A percentile compares a stretch with the other conserved stretches of the same genome.
Evolutionary conservation across 2,329 filamentous ascomycete species (phyloP).

Genomic region (Aureobasidium lini): DNA sequence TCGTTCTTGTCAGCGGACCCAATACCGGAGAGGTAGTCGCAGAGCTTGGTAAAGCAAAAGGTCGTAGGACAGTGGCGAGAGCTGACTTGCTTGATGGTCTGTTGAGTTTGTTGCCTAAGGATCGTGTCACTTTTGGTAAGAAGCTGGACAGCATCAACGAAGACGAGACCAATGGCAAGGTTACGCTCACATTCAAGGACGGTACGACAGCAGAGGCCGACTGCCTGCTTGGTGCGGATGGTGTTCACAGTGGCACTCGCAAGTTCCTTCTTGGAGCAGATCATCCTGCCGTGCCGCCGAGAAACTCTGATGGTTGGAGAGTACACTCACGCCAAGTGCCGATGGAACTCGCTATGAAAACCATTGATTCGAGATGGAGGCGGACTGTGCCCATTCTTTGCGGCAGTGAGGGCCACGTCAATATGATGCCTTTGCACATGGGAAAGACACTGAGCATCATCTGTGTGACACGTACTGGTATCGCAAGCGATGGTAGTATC

Average conservation of each 20-base stretch:
- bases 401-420: conserved; percentile 26
- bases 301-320: conserved; percentile 28
- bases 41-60: conserved; percentile 30
- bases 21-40: conserved; percentile 36
- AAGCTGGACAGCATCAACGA: conserved; percentile 30
- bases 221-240: conserved; percentile 47
- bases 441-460: conserved; percentile 18
- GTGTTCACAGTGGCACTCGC: conserved; percentile 43
- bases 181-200: conserved; percentile 41
- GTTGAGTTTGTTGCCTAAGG: conserved; percentile 36
- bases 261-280: conserved; percentile 35
- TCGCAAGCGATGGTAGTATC: conserved; percentile 7
- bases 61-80: conserved; percentile 34
- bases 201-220: conserved; percentile 38
- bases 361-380: conserved; percentile 26
- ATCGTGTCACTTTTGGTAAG: conserved; percentile 39
- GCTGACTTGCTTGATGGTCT: conserved; percentile 45
- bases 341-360: conserved; percentile 22
- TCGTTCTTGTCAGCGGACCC: conserved; percentile 27
- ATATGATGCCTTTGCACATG: conserved; percentile 26
- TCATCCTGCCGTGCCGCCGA: conserved; percentile 25
- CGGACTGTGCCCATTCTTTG: conserved; percentile 26
- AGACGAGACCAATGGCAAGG: conserved; percentile 24
- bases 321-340: conserved; percentile 27
- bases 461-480: conserved; percentile 13